Evolutionary conservation across 83 land plant genomes (phyloP).

Genomic region (Picea mariana): DNA sequence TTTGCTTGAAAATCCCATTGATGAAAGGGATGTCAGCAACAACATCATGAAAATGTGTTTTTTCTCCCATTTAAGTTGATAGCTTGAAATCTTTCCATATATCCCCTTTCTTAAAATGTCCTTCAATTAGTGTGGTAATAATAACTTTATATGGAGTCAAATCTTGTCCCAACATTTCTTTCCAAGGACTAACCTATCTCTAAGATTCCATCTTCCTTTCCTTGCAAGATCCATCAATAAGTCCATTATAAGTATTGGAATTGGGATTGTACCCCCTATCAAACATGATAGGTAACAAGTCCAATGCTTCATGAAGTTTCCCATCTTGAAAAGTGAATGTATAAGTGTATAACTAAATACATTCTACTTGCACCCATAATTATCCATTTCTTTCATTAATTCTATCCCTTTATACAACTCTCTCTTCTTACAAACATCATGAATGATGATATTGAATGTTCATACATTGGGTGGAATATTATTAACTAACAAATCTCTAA

Average conservation of each 20-base stretch:
- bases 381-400: constrained; percentile 64
- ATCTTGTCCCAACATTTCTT: constrained; percentile 45
- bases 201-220: constrained; percentile 59
- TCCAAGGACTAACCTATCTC: constrained; percentile 40
- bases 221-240: constrained; percentile 62
- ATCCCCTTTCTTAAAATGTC: constrained; percentile 39
- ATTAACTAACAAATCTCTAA: constrained; percentile 41
- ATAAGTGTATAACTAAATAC: constrained; percentile 66
- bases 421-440: constrained; percentile 48
- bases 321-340: constrained; percentile 63
- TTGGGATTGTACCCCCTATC: constrained; percentile 61
- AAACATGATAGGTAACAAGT: constrained; percentile 55
- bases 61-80: constrained; percentile 48
- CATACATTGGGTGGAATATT: constrained; percentile 39
- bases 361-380: constrained; percentile 53
- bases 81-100: constrained; percentile 28
- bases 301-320: constrained; percentile 52
- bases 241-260: constrained; percentile 56
- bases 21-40: constrained; percentile 53
- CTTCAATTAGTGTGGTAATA: constrained; percentile 50
- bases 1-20: constrained; percentile 42
- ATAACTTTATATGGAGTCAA: constrained; percentile 30
- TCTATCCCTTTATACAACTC: constrained; percentile 39
- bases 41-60: constrained; percentile 45
- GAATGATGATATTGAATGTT: constrained; percentile 47